A percentile compares a stretch with the other conserved stretches of the same genome.
Evolutionary conservation across 2,329 filamentous ascomycete species (phyloP).

Genomic region (Diplodia intermedia): DNA sequence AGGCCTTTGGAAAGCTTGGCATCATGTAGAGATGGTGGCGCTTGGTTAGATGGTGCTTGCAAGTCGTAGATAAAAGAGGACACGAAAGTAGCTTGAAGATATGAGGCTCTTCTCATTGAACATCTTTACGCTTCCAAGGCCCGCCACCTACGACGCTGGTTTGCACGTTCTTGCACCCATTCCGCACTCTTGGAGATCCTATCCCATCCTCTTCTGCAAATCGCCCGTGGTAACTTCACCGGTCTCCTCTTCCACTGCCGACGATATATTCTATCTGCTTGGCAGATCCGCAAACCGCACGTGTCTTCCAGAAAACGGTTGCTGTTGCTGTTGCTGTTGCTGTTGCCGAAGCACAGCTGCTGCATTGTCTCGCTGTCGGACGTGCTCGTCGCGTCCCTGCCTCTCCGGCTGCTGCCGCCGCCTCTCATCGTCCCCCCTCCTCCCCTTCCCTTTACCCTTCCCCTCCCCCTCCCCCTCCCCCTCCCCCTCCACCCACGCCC

Average conservation of each 20-base stretch:
- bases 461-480: too few species aligned
- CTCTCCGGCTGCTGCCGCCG: too few species aligned
- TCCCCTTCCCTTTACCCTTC: too few species aligned
- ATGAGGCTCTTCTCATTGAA: background rate
- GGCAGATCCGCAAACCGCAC: background rate
- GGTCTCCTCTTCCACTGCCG: background rate
- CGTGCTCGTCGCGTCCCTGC: too few species aligned
- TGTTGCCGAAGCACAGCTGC: too few species aligned
- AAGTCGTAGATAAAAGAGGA: background rate
- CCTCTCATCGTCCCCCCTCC: too few species aligned
- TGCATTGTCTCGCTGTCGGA: too few species aligned
- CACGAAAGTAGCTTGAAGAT: background rate
- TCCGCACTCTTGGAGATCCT: background rate
- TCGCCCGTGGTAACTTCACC: background rate
- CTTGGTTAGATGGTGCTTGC: background rate
- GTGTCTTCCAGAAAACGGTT: background rate
- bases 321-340: background rate
- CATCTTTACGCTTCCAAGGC: background rate
- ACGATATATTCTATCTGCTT: background rate
- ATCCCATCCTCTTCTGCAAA: background rate
- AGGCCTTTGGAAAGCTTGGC: conserved; percentile 60
- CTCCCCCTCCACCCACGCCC: background rate
- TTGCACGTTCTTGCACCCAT: background rate
- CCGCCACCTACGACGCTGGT: background rate
- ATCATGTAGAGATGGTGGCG: conserved; percentile 41